These are phyloP conservation scores for Cantharellus anzutake DNA, from an alignment of 768 basidiomycete species.

Conservation along the genomic window DNA sequence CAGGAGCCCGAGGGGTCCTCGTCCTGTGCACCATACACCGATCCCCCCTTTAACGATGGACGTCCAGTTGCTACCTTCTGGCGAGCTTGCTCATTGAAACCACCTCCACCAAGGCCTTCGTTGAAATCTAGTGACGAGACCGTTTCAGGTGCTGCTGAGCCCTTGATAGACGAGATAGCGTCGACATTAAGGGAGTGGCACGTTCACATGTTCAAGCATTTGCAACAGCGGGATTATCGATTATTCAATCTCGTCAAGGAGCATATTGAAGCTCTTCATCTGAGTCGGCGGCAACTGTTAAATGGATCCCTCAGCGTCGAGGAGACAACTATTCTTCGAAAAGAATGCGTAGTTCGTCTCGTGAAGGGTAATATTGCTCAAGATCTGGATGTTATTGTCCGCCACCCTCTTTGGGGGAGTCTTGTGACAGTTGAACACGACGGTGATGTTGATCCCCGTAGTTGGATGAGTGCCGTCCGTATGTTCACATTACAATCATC, in stretches of 20 bases:
- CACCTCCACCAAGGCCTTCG: slow-evolving; percentile 77
- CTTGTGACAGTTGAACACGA: slow-evolving; percentile 60
- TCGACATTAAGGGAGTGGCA: slow-evolving; percentile 96
- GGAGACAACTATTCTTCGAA: slow-evolving; percentile 62
- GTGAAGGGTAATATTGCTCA: slow-evolving; percentile 85
- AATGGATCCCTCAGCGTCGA: slow-evolving; percentile 74
- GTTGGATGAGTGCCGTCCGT: slow-evolving; percentile 74
- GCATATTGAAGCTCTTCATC: slow-evolving; percentile 80
- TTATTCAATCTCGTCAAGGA: slow-evolving; percentile 73
- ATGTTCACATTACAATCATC: slow-evolving; percentile 85
- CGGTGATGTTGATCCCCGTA: slow-evolving; percentile 58
- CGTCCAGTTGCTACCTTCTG: not conserved
- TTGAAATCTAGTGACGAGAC: slow-evolving; percentile 93
- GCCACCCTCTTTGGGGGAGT: slow-evolving; percentile 80
- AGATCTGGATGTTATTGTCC: slow-evolving; percentile 86
- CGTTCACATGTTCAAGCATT: slow-evolving; percentile 75
- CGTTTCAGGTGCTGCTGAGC: slow-evolving; percentile 58
- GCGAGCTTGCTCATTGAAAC: slow-evolving; percentile 25
- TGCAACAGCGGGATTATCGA: slow-evolving; percentile 73
- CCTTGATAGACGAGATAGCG: slow-evolving; percentile 93
- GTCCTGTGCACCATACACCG: not conserved
- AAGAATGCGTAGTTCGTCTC: slow-evolving; percentile 72
- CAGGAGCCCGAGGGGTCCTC: slow-evolving; percentile 1
- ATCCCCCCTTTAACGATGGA: slow-evolving; percentile 13
- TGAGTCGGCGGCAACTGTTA: slow-evolving; percentile 79